These are phyloP conservation scores for Eutrema japonicum DNA, from an alignment of 345 rosid species.

Conservation along the genomic window DNA sequence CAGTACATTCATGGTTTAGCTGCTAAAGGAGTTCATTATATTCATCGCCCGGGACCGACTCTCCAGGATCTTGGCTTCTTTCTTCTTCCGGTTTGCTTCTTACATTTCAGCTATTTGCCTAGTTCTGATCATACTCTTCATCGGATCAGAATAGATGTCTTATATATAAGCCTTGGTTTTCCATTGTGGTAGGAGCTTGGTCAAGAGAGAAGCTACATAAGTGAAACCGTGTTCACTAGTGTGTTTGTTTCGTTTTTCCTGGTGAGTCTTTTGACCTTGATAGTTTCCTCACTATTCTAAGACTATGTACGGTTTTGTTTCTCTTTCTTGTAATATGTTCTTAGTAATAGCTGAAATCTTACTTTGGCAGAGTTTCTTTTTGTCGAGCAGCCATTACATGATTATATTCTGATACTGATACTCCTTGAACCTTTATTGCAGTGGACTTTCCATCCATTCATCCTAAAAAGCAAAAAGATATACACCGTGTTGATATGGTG, in stretches of 20 bases:
- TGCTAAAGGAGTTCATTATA: conserved; percentile 93
- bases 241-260: conserved; percentile 70
- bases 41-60: conserved; percentile 84
- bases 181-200: conserved; percentile 77
- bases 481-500: conserved; percentile 97
- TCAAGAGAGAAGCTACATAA: conserved; percentile 86
- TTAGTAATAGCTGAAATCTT: conserved; percentile 3
- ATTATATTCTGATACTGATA: conserved; percentile 14
- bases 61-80: conserved; percentile 91
- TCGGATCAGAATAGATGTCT: conserved; percentile 17
- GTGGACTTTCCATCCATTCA: conserved; percentile 99
- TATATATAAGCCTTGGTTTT: conserved; percentile 19
- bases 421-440: conserved; percentile 47
- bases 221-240: conserved; percentile 76
- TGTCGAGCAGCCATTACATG: background rate
- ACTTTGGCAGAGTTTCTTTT: background rate
- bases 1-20: conserved; percentile 66
- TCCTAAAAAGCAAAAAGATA: conserved; percentile 91
- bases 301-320: background rate
- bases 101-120: conserved; percentile 8
- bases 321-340: background rate
- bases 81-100: conserved; percentile 76
- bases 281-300: background rate
- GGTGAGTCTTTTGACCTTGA: conserved; percentile 56
- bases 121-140: background rate